These are phyloP conservation scores for Hanseniaspora clermontiae DNA, from an alignment of 805 yeast genomes.

Conservation along the genomic window DNA sequence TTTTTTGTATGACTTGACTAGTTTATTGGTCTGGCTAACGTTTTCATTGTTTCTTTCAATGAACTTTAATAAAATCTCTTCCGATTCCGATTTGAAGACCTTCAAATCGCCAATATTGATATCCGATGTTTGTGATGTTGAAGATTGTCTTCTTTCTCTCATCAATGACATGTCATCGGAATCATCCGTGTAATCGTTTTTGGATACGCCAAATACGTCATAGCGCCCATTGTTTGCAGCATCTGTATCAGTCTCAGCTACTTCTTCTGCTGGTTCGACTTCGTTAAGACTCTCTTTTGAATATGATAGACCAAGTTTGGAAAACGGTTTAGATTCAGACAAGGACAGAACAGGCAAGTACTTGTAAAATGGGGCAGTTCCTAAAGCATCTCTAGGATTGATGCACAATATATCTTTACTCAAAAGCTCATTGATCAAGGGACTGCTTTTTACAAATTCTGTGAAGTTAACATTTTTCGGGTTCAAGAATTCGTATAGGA, in stretches of 20 bases:
- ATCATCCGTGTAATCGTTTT: background rate
- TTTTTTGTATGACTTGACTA: constrained; percentile 3
- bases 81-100: background rate
- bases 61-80: background rate
- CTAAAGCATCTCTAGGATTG: constrained; percentile 28
- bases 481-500: constrained; percentile 26
- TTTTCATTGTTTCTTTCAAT: constrained; percentile 4
- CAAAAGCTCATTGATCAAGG: constrained; percentile 22
- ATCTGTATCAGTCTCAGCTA: background rate
- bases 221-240: background rate
- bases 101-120: background rate
- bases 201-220: too few relatives aligned
- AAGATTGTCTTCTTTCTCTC: background rate
- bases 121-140: background rate
- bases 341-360: constrained; percentile 23
- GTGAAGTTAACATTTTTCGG: constrained; percentile 26
- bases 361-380: constrained; percentile 26
- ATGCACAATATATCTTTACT: constrained; percentile 26
- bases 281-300: background rate
- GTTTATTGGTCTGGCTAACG: background rate
- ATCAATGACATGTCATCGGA: background rate
- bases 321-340: constrained; percentile 1
- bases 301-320: background rate
- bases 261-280: background rate
- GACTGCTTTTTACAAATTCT: constrained; percentile 26